Percentiles rank a stretch among this genome's conserved stretches.
These are phyloP conservation scores for Euphorbia schlechtendalii DNA, from an alignment of 441 rosid species.

Conservation along the genomic window DNA sequence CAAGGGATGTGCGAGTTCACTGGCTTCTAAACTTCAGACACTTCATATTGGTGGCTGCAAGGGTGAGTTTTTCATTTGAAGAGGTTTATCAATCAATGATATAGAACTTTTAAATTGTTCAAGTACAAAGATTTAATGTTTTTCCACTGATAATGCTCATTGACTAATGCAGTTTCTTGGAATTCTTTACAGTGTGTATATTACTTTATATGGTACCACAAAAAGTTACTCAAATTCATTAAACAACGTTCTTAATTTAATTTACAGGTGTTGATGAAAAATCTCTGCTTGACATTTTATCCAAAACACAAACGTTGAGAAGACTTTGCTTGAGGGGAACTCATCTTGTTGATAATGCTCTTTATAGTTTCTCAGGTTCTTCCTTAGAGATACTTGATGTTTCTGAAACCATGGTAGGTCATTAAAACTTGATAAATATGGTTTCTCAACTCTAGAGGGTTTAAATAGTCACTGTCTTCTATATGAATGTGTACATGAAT, in stretches of 20 bases:
- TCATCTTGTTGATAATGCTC: constrained; percentile 44
- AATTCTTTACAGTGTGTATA: background rate
- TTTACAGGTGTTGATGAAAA: constrained; percentile 49
- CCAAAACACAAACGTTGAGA: constrained; percentile 38
- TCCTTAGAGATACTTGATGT: constrained; percentile 72
- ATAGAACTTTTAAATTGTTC: constrained; percentile 6
- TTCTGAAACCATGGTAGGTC: constrained; percentile 64
- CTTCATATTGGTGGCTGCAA: constrained; percentile 74
- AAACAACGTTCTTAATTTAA: constrained; percentile 10
- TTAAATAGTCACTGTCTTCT: background rate
- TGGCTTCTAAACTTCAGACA: constrained; percentile 50
- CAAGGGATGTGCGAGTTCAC: constrained; percentile 26
- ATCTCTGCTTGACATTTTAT: constrained; percentile 42
- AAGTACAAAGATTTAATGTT: background rate
- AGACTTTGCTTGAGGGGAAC: constrained; percentile 71
- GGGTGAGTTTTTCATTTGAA: constrained; percentile 36
- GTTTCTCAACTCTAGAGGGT: background rate
- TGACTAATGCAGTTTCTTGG: background rate
- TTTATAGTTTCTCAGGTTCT: constrained; percentile 54
- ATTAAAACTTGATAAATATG: constrained; percentile 7
- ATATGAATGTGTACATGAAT: background rate
- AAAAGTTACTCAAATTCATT: background rate
- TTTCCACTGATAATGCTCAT: constrained; percentile 5
- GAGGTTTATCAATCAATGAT: background rate
- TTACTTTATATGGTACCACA: constrained; percentile 9